These are phyloP conservation scores for Dactylellina drechsleri DNA, from an alignment of 2,329 filamentous ascomycete genomes.

Conservation along the genomic window DNA sequence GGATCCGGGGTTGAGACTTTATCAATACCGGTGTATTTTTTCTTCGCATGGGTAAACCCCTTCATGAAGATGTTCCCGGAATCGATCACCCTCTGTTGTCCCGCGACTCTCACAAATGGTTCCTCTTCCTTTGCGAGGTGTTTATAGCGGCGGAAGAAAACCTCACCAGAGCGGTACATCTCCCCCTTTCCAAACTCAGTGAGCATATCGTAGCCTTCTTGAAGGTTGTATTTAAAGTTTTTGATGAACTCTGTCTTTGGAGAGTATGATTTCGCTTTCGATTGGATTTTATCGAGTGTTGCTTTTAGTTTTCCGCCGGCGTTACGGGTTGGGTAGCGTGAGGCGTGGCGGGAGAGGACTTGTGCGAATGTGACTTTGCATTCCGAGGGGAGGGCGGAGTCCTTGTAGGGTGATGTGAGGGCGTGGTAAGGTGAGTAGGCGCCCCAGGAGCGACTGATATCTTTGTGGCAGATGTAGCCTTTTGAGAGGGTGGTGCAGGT, in stretches of 20 bases:
- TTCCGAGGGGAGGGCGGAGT: conserved; percentile 69
- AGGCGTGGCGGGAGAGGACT: conserved; percentile 83
- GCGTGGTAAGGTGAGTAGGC: conserved; percentile 90
- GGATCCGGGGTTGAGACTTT: conserved; percentile 64
- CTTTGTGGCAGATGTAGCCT: conserved; percentile 72
- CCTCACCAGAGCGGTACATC: conserved; percentile 77
- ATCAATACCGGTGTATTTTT: conserved; percentile 61
- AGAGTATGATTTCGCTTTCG: conserved; percentile 66
- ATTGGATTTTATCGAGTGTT: conserved; percentile 61
- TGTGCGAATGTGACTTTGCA: conserved; percentile 84
- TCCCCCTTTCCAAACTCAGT: conserved; percentile 75
- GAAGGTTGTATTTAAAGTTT: conserved; percentile 76
- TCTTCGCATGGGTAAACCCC: conserved; percentile 74
- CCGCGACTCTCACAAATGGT: conserved; percentile 77
- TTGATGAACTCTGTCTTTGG: conserved; percentile 75
- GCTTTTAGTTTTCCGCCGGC: conserved; percentile 74
- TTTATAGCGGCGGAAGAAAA: conserved; percentile 79
- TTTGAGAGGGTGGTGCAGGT: too few species aligned
- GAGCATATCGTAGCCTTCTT: conserved; percentile 70
- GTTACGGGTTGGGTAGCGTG: conserved; percentile 77
- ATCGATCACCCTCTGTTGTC: conserved; percentile 75
- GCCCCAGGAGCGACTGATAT: conserved; percentile 78
- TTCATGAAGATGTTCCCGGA: conserved; percentile 80
- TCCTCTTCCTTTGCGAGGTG: conserved; percentile 68
- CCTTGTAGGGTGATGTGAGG: conserved; percentile 65